phyloP scores from a whole-genome alignment of 257 asterid genomes.

The Mitragyna speciosa region DNA sequence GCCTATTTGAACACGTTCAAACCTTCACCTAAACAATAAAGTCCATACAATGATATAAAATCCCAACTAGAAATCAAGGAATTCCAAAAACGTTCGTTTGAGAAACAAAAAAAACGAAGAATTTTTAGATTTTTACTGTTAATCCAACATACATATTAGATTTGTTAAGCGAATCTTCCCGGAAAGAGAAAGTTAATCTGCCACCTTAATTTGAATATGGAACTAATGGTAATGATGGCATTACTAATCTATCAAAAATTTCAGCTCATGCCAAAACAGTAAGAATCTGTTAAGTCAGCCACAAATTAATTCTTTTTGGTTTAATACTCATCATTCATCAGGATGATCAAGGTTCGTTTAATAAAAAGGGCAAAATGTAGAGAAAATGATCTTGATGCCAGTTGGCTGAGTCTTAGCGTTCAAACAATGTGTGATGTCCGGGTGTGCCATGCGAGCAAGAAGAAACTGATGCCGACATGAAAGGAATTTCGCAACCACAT shows the following conservation, averaged over 20 bases:
- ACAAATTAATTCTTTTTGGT: background rate
- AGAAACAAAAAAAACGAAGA: background rate
- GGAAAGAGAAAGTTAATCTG: background rate
- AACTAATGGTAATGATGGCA: background rate
- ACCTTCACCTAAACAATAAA: too few relatives aligned
- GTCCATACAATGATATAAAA: too few relatives aligned
- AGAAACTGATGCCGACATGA: slow-evolving; percentile 27
- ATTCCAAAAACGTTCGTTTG: too few relatives aligned
- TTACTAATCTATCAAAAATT: background rate
- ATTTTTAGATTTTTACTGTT: background rate
- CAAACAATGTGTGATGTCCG: slow-evolving; percentile 41
- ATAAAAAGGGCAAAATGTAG: background rate
- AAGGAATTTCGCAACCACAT: slow-evolving; percentile 43
- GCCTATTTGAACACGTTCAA: too few relatives aligned
- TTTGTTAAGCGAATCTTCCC: background rate
- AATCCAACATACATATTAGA: background rate
- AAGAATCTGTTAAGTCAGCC: background rate
- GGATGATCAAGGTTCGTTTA: background rate
- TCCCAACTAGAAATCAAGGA: too few relatives aligned
- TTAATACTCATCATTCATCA: background rate
- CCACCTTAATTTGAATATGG: background rate
- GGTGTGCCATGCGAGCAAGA: slow-evolving; percentile 3
- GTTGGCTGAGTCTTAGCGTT: slow-evolving; percentile 37
- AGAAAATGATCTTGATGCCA: background rate
- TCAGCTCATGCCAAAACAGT: background rate